phyloP scores from a whole-genome alignment of 345 rosid genomes.

The Gossypium arboreum region DNA sequence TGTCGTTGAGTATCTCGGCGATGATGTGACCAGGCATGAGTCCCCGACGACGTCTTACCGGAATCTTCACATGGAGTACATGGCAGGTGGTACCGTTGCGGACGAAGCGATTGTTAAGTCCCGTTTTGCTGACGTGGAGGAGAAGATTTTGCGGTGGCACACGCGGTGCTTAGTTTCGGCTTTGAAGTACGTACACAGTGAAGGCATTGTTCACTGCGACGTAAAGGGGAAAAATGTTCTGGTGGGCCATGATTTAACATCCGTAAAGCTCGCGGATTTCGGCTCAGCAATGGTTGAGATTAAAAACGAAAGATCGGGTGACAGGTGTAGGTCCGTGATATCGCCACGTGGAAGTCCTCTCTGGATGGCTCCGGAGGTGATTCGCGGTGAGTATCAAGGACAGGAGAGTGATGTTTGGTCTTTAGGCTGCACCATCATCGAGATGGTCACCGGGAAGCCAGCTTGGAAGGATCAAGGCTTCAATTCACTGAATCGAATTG shows the following conservation, averaged over 20 bases:
- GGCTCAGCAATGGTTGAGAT: conserved; percentile 47
- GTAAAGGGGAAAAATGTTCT: conserved; percentile 63
- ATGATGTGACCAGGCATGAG: conserved; percentile 39
- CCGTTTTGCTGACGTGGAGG: conserved; percentile 26
- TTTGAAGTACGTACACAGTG: conserved; percentile 45
- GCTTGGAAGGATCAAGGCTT: conserved; percentile 67
- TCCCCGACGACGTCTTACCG: conserved; percentile 30
- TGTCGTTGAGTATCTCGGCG: conserved; percentile 49
- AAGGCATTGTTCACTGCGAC: conserved; percentile 72
- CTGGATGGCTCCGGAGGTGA: conserved; percentile 95
- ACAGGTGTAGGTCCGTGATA: not conserved
- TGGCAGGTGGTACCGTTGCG: conserved; percentile 58
- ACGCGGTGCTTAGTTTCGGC: conserved; percentile 58
- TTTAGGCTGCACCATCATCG: conserved; percentile 62
- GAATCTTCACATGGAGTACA: conserved; percentile 69
- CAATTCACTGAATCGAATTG: conserved; percentile 53
- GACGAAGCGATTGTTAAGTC: conserved; percentile 22
- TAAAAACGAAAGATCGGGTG: not conserved
- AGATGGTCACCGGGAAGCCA: conserved; percentile 69
- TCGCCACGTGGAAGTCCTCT: conserved; percentile 79
- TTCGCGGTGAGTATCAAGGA: conserved; percentile 64
- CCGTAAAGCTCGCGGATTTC: conserved; percentile 70
- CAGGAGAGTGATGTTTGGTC: conserved; percentile 88
- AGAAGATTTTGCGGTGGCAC: conserved; percentile 37
- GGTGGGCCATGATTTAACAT: conserved; percentile 28